These are phyloP conservation scores for Prillingera fragicola DNA, from an alignment of 1,284 basidiomycete species.

Conservation along the genomic window DNA sequence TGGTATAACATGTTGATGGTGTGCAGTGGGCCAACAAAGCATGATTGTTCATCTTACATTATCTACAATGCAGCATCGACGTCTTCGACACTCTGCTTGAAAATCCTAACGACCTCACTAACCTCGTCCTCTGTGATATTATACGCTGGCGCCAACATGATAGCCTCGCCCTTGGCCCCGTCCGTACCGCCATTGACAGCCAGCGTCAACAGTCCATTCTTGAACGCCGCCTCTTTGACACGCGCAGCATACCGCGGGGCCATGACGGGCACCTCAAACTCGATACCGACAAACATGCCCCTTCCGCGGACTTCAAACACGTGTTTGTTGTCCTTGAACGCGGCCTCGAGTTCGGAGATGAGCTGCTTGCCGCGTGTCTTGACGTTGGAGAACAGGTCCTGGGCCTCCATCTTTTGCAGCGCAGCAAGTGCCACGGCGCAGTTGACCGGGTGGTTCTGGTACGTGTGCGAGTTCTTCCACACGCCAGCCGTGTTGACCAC, in stretches of 20 bases:
- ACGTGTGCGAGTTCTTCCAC: constrained; percentile 71
- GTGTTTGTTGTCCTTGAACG: constrained; percentile 14
- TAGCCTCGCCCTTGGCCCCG: constrained; percentile 25
- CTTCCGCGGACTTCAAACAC: constrained; percentile 45
- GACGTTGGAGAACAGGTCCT: constrained; percentile 53
- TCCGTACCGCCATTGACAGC: constrained; percentile 25
- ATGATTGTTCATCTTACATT: too few species aligned
- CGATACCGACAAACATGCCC: constrained; percentile 53
- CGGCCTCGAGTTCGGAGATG: constrained; percentile 14
- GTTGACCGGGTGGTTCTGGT: constrained; percentile 71
- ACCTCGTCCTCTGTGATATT: constrained; percentile 22
- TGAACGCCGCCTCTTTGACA: constrained; percentile 25
- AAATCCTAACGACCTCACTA: constrained; percentile 19
- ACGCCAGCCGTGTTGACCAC: constrained; percentile 55
- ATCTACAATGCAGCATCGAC: constrained; percentile 7
- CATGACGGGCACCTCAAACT: constrained; percentile 24
- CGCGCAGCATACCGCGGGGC: constrained; percentile 23
- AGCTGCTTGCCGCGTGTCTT: constrained; percentile 24
- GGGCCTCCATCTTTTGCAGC: constrained; percentile 62
- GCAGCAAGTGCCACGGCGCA: constrained; percentile 75
- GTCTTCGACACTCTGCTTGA: constrained; percentile 14
- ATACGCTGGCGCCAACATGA: constrained; percentile 30
- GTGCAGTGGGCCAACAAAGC: too few species aligned
- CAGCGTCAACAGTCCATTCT: constrained; percentile 27
- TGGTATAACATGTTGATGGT: too few species aligned